Base-by-base conservation (phyloP, 2,329 filamentous ascomycete species). In the Chrysosphaeria jannelii region DNA sequence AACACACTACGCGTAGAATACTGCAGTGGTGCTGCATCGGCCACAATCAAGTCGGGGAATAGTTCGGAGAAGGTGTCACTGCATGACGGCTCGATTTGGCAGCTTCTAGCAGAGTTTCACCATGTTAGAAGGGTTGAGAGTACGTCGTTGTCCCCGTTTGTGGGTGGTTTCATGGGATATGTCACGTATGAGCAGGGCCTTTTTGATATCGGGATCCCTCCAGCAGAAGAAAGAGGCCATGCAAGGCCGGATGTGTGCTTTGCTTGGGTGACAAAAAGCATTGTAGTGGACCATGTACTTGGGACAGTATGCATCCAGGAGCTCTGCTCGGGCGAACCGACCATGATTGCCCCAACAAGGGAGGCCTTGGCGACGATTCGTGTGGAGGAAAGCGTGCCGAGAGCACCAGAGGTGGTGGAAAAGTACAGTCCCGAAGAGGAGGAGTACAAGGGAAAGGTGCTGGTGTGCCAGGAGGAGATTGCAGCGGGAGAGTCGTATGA, bases 151-250 rank as follows among this genome's bases (percentile, higher is more conserved):
- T 9, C 14, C 10, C 57, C 71, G 0, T 90, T 89, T 38, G 62
- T 72, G 42, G 78, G 75, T 24, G 78, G 78, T 0, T 65, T 89
- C 28, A 61, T 89, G 44, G 78, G 78, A 0, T 88, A 69, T 35
- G 56, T 76, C 23, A 76, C 72, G 0, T 89, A 90, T 29, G 78
- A 90, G 40, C 61, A 78, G 38, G 74, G 75, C 0, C 46, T 88
- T 1, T 48, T 53, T 31, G 61, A 53, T 10, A 63, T 64, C 25
- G 42, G 47, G 23, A 46, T 69, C 12, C 11, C 31, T 2, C n/a
- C n/a, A n/a, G 25, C 43, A 7, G 31, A 42, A 2, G 31, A 34
- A n/a, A 34, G 39, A 8, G 36, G 36, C 3, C 44, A 53, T 26
- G 34, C 41, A 18, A 47, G 57, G 8, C 66, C 74, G 0, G 76